phyloP scores from a whole-genome alignment of 169 alveolate species.

The Plasmodium chabaudi region DNA sequence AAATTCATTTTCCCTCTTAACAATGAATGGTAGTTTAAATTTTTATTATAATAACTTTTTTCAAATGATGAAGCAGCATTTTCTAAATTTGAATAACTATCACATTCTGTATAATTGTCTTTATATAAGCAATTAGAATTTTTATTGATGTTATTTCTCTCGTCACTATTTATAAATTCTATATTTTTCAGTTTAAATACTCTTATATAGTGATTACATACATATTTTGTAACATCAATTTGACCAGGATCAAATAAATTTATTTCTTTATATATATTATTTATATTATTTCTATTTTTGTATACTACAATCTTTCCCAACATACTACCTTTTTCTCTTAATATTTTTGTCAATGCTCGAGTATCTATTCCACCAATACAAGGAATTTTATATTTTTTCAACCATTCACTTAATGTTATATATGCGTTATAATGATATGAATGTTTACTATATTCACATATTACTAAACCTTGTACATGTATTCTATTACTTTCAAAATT shows the following conservation, averaged over 20 bases:
- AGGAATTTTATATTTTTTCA: constrained; percentile 49
- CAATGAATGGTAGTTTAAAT: constrained; percentile 26
- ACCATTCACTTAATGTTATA: constrained; percentile 58
- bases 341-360: constrained; percentile 88
- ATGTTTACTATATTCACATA: constrained; percentile 86
- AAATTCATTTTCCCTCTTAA: constrained; percentile 50
- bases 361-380: constrained; percentile 89
- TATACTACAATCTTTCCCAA: constrained; percentile 84
- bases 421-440: constrained; percentile 55
- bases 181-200: constrained; percentile 41
- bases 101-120: constrained; percentile 16
- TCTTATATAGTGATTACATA: constrained; percentile 54
- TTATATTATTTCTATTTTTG: constrained; percentile 48
- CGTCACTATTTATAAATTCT: constrained; percentile 5
- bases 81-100: not conserved
- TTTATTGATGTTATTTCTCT: constrained; percentile 22
- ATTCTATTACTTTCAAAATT: constrained; percentile 85
- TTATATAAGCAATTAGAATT: not conserved
- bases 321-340: constrained; percentile 87
- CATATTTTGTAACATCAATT: constrained; percentile 54
- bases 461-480: constrained; percentile 86
- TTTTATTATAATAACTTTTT: constrained; percentile 26
- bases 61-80: constrained; percentile 20
- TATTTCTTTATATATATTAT: constrained; percentile 63
- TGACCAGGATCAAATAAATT: constrained; percentile 65